Evolutionary conservation across 805 yeast species (phyloP), one percentile per base, ranked within the genome.

Genomic region (Scheffersomyces amazonensis): DNA sequence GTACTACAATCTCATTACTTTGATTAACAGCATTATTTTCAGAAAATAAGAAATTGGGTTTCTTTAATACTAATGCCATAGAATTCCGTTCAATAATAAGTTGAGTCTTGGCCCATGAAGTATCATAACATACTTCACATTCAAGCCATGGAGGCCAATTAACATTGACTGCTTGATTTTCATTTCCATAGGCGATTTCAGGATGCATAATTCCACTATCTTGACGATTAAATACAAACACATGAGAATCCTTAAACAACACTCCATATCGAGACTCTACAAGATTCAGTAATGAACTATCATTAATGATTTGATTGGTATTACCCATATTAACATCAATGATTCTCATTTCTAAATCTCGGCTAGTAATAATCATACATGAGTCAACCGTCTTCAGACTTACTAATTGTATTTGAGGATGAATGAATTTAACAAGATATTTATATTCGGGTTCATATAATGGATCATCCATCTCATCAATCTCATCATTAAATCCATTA

Each of bases 81-180:
- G 69, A 51, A 19, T 56, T 63, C 18, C 53, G 52, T 32, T 67
- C 71, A n/a, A 58, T 45, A 8, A 68, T 56, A 21, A 66, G 48
- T 39, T 68, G 54, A 20, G 58, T 48, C 27, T 46, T 46, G 23
- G 48, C 27, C 54, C 59, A 55, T 9, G 48, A 38, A 15, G 76
- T 68, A 35, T 80, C 80, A 44, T 78, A 74, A 44, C 83, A 78
- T 13, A 79, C 65, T 46, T 87, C 95, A 35, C 74, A 56, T 4
- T 88, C 88, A 24, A 89, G 60, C 88, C 96, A 90, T 0, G 96
- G 95, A 2, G 96, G 96, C 96, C 96, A 89, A 15, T 64, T 35
- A 29, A 33, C 61, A 12, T 60, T 51, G 8, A 81, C 73, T 2
- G 90, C 87, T 51, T 82, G 83, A 2, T 72, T 66, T 7, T 62